Base-by-base conservation (phyloP, 2,329 filamentous ascomycete species). In the Chrysoporthe puriensis region DNA sequence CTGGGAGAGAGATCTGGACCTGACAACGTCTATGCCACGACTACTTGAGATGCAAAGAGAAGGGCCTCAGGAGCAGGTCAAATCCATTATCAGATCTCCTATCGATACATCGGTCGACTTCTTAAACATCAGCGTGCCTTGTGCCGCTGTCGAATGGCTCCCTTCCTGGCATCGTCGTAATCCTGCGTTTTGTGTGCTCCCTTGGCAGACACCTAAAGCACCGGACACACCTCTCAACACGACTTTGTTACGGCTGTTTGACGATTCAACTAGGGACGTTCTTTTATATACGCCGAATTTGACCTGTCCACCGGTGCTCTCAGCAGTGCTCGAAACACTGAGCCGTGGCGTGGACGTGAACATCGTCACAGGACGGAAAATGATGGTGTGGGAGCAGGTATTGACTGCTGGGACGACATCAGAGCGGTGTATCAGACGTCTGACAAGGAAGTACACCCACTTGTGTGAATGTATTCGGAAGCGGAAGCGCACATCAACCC, bases 341-440 rank as follows among this genome's bases (percentile, higher is more conserved):
- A 72, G 78, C 3, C 84, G 91, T 0, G 91, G 92, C 1, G 85
- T 96, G 13, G 78, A 90, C 64, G 87, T 96, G 1, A 82, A 82
- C 8, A 84, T 94, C 56, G 81, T 91, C 7, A 93, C 91, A 0
- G 90, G 88, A 71, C 84, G 84, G 68, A 81, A 82, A 16, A 88
- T 94, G 83, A 94, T 94, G 91, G 75, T 91, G 18, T 78, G 92
- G 42, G 93, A 96, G 78, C 93, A 96, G 76, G 80, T 96, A n/a
- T 81, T 93, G 34, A 96, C 92, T 0, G 89, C 91, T 0, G 90
- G 90, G 0, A 94, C 90, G 0, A 92, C 90, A 0, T 95, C 92
- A 0, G 82, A 86, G 0, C 81, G 86, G 70, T 91, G 90, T 69
- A 74, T 96, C 4, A 81, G 79, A 40, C 83, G 80, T 58, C 80